Percentiles rank a stretch among this genome's conserved stretches.
phyloP scores from a whole-genome alignment of 306 rosid genomes.

The Mucuna pruriens region DNA sequence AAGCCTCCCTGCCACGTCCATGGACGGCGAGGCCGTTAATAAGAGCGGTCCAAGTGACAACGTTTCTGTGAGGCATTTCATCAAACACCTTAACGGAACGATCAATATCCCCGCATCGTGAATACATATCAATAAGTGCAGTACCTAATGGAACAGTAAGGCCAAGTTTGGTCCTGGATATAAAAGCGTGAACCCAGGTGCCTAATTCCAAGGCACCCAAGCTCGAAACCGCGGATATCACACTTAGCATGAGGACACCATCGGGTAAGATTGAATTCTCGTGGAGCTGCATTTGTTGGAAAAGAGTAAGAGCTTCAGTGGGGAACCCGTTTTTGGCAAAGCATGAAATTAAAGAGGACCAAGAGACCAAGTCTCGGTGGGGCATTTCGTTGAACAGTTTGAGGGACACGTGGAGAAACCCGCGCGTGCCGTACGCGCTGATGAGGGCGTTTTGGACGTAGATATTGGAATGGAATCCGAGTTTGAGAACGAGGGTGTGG shows the following conservation, averaged over 20 bases:
- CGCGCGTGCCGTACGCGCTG: constrained; percentile 45
- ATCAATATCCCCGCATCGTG: constrained; percentile 62
- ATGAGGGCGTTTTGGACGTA: constrained; percentile 58
- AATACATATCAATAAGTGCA: constrained; percentile 68
- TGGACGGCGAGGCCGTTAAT: constrained; percentile 63
- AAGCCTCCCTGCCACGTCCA: constrained; percentile 58
- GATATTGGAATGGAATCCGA: constrained; percentile 51
- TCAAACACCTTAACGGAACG: constrained; percentile 55
- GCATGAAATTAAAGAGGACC: constrained; percentile 59
- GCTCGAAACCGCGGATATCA: constrained; percentile 57
- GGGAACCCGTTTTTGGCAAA: constrained; percentile 48
- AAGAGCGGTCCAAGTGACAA: constrained; percentile 60
- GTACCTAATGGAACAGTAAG: constrained; percentile 58
- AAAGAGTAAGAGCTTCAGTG: constrained; percentile 49
- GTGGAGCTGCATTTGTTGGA: constrained; percentile 61
- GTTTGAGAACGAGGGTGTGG: constrained; percentile 55
- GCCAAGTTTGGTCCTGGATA: constrained; percentile 38
- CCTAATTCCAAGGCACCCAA: constrained; percentile 67
- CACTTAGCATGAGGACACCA: constrained; percentile 55
- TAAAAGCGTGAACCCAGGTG: constrained; percentile 53
- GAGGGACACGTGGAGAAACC: constrained; percentile 40
- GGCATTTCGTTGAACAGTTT: constrained; percentile 59
- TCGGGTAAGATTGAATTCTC: constrained; percentile 39
- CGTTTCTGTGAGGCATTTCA: constrained; percentile 54
- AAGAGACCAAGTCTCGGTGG: constrained; percentile 58